Base-by-base conservation (phyloP, 2,329 filamentous ascomycete genomes). In the Colletotrichum destructivum region DNA sequence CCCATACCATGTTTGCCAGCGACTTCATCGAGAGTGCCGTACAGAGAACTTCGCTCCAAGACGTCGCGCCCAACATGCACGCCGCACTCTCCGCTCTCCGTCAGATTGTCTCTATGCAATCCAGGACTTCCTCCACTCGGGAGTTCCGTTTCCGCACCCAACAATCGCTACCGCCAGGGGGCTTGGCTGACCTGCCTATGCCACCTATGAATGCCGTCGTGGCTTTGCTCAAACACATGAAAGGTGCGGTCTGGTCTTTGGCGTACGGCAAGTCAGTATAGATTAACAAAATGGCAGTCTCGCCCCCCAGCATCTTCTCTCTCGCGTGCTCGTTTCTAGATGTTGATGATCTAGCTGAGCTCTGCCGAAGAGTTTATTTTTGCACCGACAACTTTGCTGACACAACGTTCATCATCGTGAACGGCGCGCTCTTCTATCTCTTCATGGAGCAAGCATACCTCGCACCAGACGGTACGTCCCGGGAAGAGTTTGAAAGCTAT, bases 11-110 rank as follows among this genome's bases (percentile, higher is more conserved):
- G n/a, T 88, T 88, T 75, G 88, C 86, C 26, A 86, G 82, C 76
- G 85, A 88, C 74, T 87, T 89, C 51, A 83, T 89, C 26, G 87
- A 89, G 75, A 82, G 85, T 69, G 85, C 85, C n/a, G 87, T 88
- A 35, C 80, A 83, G 73, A 82, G 84, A 31, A 86, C 85, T 1
- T 82, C 87, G 0, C 78, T 88, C 4, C 81, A 81, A 44, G 81
- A 84, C 56, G 78, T 83, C 38, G 84, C 84, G 71, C 84, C 88
- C 2, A 85, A 86, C 76, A 89, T 90, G 81, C 82, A 85, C 59
- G 84, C 86, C 2, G 88, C 87, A 0, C 79, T 90, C 21, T 81
- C 84, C 47, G 86, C 85, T 23, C 80, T 90, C 15, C 84, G 85
- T 62, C 86, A 88, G 73, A 85, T 90, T 38, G 86, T 88, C 57